These are phyloP conservation scores for Benincasa hispida DNA, from an alignment of 306 rosid genomes.

Conservation along the genomic window DNA sequence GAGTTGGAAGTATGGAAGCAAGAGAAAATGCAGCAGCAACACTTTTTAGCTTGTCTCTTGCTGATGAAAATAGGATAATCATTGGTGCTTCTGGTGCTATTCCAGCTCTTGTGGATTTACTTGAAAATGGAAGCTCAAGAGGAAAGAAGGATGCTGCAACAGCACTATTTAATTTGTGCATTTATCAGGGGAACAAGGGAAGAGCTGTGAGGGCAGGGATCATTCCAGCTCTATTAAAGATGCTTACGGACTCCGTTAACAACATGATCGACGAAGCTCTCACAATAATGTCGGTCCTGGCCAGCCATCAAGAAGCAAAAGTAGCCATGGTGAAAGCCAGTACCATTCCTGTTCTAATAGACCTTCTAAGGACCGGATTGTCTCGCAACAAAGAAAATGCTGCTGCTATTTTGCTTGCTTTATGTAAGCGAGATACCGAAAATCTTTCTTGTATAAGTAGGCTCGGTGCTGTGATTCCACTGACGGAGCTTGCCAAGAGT, in stretches of 20 bases:
- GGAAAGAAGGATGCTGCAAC: slow-evolving; percentile 96
- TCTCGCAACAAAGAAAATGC: slow-evolving; percentile 90
- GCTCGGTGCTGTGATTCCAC: slow-evolving; percentile 82
- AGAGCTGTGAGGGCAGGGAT: slow-evolving; percentile 82
- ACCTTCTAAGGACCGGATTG: slow-evolving; percentile 67
- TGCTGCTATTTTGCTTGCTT: slow-evolving; percentile 72
- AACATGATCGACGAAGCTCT: slow-evolving; percentile 83
- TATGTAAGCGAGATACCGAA: slow-evolving; percentile 70
- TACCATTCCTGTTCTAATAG: slow-evolving; percentile 79
- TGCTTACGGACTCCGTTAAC: slow-evolving; percentile 76
- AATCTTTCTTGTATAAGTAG: slow-evolving; percentile 70
- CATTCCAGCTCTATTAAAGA: slow-evolving; percentile 52
- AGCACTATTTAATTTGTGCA: slow-evolving; percentile 82
- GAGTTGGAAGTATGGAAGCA: slow-evolving; percentile 88
- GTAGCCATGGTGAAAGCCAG: slow-evolving; percentile 67
- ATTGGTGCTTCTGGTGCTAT: slow-evolving; percentile 94
- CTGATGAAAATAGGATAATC: slow-evolving; percentile 87
- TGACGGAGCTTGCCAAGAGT: slow-evolving; percentile 56
- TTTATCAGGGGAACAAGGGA: slow-evolving; percentile 94
- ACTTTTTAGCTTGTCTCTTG: slow-evolving; percentile 85
- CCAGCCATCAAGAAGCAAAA: slow-evolving; percentile 86
- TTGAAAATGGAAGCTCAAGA: slow-evolving; percentile 72
- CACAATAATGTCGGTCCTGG: slow-evolving; percentile 88
- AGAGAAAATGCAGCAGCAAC: slow-evolving; percentile 96
- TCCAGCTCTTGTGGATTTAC: slow-evolving; percentile 78